A percentile compares a stretch with the other conserved stretches of the same genome.
Conservation (phyloP, 73 alveolate species). For the Effrenium voratum region DNA sequence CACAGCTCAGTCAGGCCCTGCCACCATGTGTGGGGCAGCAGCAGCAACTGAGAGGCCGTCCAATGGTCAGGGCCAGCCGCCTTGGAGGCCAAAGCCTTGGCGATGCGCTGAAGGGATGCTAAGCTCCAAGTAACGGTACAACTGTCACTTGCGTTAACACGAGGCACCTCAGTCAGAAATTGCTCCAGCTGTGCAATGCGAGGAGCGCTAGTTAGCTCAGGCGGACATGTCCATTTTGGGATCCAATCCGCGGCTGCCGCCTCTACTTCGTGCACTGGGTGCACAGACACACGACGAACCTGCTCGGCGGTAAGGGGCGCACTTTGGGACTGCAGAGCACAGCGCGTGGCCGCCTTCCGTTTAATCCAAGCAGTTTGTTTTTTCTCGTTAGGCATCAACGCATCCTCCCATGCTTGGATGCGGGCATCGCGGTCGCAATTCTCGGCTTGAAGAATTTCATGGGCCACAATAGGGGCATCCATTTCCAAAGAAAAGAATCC, state of each 20-base stretch:
- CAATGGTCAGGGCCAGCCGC: constrained; percentile 48
- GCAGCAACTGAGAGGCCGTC: not conserved
- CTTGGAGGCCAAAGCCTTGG: not conserved
- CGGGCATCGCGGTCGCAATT: not conserved
- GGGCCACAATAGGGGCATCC: not conserved
- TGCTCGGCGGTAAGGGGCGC: not conserved
- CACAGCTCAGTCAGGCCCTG: not conserved
- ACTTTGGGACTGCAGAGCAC: not conserved
- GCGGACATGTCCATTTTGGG: not conserved
- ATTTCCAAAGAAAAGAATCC: not conserved
- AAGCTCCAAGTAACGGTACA: too few species aligned
- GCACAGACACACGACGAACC: not conserved
- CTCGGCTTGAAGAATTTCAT: not conserved
- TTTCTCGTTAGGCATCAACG: not conserved
- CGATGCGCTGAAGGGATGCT: not conserved
- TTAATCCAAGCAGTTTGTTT: not conserved
- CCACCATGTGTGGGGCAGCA: not conserved
- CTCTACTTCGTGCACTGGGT: not conserved
- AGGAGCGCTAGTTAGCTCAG: not conserved
- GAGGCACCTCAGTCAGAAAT: not conserved
- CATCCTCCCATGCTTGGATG: not conserved
- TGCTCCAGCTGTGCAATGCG: not conserved
- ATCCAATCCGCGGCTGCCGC: not conserved
- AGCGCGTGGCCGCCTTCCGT: not conserved
- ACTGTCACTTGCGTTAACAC: too few species aligned